Evolutionary conservation across 176 grass and related monocot genomes (phyloP).

Genomic region (Ampelocalamus luodianensis): DNA sequence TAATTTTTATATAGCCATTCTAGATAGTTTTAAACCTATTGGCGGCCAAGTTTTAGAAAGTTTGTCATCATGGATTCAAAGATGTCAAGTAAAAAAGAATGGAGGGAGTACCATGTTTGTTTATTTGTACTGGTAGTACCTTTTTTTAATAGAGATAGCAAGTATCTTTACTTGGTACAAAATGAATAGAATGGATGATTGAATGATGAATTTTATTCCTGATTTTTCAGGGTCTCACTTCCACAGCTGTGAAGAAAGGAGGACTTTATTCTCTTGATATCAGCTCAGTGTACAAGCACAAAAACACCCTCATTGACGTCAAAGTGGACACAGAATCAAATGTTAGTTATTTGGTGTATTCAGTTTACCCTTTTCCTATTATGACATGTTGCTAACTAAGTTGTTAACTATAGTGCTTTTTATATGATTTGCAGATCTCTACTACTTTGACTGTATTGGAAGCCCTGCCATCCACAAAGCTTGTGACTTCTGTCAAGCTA

Average conservation of each 20-base stretch:
- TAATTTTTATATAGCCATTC: no score
- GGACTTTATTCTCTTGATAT: conserved; percentile 86
- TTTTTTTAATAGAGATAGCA: neutral
- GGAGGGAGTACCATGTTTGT: neutral
- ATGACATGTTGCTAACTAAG: neutral
- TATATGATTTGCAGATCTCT: conserved; percentile 64
- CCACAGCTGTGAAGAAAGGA: conserved; percentile 93
- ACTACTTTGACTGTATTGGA: conserved; percentile 81
- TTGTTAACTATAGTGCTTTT: conserved; percentile 34
- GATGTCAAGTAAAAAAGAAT: no score
- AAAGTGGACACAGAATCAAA: conserved; percentile 96
- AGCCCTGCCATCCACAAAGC: conserved; percentile 76
- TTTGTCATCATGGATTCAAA: no score
- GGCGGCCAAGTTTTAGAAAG: no score
- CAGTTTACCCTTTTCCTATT: conserved; percentile 25
- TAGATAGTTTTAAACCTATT: no score
- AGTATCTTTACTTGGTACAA: neutral
- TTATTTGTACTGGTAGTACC: neutral
- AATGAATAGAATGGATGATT: neutral
- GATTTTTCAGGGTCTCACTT: conserved; percentile 70
- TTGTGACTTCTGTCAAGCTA: conserved; percentile 81
- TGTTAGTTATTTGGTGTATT: conserved; percentile 48
- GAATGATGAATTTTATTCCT: conserved; percentile 18
- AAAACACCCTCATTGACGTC: conserved; percentile 72
- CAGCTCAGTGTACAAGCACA: conserved; percentile 86